These are phyloP conservation scores for Solanum neorickii DNA, from an alignment of 257 asterid species.

Conservation along the genomic window DNA sequence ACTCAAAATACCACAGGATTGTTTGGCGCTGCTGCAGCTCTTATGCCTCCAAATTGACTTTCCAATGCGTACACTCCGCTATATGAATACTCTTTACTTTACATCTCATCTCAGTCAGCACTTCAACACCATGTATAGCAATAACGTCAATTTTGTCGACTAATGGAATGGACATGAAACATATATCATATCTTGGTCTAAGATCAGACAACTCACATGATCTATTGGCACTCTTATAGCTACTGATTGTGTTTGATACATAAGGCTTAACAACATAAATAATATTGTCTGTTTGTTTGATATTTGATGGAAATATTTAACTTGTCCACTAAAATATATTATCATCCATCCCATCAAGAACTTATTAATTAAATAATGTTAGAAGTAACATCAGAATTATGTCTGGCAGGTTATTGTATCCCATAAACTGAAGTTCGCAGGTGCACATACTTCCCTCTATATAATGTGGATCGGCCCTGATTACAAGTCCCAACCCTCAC, in stretches of 20 bases:
- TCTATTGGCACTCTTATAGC: constrained; percentile 15
- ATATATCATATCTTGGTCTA: constrained; percentile 26
- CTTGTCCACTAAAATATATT: background rate
- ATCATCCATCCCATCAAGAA: no score
- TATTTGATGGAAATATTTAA: background rate
- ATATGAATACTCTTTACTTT: background rate
- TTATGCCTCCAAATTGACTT: constrained; percentile 20
- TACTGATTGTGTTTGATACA: background rate
- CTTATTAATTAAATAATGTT: no score
- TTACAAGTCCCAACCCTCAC: no score
- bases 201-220: constrained; percentile 5
- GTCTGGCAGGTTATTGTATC: no score
- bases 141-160: background rate
- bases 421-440: no score
- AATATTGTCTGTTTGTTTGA: background rate
- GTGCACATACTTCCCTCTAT: no score
- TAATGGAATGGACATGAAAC: constrained; percentile 17
- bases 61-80: background rate
- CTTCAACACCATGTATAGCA: background rate
- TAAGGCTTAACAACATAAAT: background rate
- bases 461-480: no score
- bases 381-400: no score
- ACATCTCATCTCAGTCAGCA: background rate
- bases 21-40: constrained; percentile 18
- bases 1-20: background rate